Percentiles rank a stretch among this genome's conserved stretches.
These are phyloP conservation scores for Boletus tomentosulus DNA, from an alignment of 768 basidiomycete species.

Conservation along the genomic window DNA sequence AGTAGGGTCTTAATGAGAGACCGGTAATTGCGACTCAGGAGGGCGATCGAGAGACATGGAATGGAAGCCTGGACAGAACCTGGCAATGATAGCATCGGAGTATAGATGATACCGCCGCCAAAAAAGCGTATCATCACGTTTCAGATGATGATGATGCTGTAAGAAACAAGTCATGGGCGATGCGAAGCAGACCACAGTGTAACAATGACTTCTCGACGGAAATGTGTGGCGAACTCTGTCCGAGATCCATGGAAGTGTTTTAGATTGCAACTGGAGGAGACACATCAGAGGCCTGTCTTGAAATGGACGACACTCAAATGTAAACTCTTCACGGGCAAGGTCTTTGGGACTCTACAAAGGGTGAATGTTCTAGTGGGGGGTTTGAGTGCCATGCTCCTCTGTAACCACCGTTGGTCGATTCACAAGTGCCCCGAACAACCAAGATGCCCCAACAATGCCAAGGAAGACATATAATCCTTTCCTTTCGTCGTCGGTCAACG, in stretches of 20 bases:
- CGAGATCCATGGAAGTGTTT: background rate
- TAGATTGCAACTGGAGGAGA: background rate
- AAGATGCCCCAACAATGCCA: conserved; percentile 47
- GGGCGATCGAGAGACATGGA: conserved; percentile 49
- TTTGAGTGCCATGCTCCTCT: conserved; percentile 9
- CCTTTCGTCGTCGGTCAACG: conserved; percentile 41
- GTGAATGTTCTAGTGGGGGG: conserved; percentile 13
- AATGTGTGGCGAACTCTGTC: background rate
- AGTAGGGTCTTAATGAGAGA: conserved; percentile 40
- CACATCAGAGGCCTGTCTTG: background rate
- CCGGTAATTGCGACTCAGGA: conserved; percentile 51
- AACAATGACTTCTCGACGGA: background rate
- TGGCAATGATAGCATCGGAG: conserved; percentile 47
- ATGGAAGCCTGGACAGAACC: conserved; percentile 9
- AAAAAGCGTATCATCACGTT: conserved; percentile 35
- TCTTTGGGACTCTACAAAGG: conserved; percentile 2
- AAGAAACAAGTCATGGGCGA: background rate
- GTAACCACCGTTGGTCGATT: conserved; percentile 8
- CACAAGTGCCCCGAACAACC: conserved; percentile 39
- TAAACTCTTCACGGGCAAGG: background rate
- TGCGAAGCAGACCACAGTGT: background rate
- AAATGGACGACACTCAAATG: background rate
- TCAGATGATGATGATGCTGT: background rate
- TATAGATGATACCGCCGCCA: conserved; percentile 45
- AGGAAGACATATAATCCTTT: conserved; percentile 46